These are phyloP conservation scores for Rhizophora mangle DNA, from an alignment of 345 rosid species.

Conservation along the genomic window DNA sequence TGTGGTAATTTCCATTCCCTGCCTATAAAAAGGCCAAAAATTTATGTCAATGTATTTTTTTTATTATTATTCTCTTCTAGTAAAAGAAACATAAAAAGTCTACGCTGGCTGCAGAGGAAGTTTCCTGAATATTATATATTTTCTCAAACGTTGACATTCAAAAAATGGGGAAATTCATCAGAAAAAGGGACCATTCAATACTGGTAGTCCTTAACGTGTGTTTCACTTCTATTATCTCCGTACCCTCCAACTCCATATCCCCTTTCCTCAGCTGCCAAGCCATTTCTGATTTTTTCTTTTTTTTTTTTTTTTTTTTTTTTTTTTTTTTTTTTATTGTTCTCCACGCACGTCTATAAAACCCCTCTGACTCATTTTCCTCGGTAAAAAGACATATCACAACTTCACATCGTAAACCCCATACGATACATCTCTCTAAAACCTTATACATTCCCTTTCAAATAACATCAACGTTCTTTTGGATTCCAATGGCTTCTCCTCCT, in stretches of 20 bases:
- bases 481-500: constrained; percentile 22
- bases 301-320: too few species aligned
- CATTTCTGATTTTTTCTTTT: too few species aligned
- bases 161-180: constrained; percentile 6
- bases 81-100: too few species aligned
- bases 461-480: not conserved
- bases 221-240: constrained; percentile 23
- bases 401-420: too few species aligned
- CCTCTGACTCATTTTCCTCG: not conserved
- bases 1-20: too few species aligned
- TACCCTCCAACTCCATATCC: constrained; percentile 14
- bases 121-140: too few species aligned
- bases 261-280: not conserved
- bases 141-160: constrained; percentile 29
- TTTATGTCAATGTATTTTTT: too few species aligned
- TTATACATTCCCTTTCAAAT: not conserved
- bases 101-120: too few species aligned
- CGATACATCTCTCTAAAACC: constrained; percentile 23
- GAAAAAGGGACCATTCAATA: constrained; percentile 6
- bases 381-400: too few species aligned
- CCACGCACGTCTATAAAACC: not conserved
- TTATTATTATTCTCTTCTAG: too few species aligned
- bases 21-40: too few species aligned
- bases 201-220: constrained; percentile 35
- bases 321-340: not conserved